Percentiles rank a stretch among this genome's conserved stretches.
phyloP scores from a whole-genome alignment of 768 basidiomycete species.

The Gloeopeniophorella convolvens region DNA sequence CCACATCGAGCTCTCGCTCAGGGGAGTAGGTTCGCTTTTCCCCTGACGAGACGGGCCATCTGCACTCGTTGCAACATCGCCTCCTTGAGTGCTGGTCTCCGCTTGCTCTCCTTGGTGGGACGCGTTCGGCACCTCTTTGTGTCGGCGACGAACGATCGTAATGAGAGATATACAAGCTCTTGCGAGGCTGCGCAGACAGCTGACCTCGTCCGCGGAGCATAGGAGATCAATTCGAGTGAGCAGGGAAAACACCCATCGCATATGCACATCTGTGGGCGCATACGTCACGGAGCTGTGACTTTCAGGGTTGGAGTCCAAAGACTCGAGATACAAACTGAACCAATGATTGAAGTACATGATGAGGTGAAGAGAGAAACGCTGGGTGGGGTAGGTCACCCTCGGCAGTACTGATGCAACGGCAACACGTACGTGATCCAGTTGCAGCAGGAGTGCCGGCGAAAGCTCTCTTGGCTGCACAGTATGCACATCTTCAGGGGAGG shows the following conservation, averaged over 20 bases:
- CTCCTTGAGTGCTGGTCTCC: background rate
- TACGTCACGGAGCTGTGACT: conserved; percentile 27
- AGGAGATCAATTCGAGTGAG: conserved; percentile 63
- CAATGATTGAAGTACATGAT: conserved; percentile 82
- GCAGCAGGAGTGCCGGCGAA: conserved; percentile 46
- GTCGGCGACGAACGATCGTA: conserved; percentile 12
- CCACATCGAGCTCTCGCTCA: conserved; percentile 57
- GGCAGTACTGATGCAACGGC: conserved; percentile 8
- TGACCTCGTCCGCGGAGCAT: conserved; percentile 71
- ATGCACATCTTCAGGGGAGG: background rate
- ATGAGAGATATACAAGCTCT: conserved; percentile 50
- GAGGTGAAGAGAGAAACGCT: conserved; percentile 69
- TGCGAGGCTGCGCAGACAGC: conserved; percentile 65
- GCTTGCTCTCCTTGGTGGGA: background rate
- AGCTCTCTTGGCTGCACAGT: conserved; percentile 35
- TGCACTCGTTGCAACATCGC: background rate
- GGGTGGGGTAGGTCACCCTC: no score
- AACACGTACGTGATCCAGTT: conserved; percentile 59
- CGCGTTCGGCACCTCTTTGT: background rate
- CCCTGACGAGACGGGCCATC: no score
- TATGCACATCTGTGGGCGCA: conserved; percentile 47
- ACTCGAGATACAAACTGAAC: conserved; percentile 57
- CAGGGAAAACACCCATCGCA: conserved; percentile 73
- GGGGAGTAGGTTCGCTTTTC: conserved; percentile 21
- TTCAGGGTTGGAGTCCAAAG: background rate